These are phyloP conservation scores for Sclerotinia sclerotiorum DNA, from an alignment of 2,329 filamentous ascomycete genomes.

Conservation along the genomic window DNA sequence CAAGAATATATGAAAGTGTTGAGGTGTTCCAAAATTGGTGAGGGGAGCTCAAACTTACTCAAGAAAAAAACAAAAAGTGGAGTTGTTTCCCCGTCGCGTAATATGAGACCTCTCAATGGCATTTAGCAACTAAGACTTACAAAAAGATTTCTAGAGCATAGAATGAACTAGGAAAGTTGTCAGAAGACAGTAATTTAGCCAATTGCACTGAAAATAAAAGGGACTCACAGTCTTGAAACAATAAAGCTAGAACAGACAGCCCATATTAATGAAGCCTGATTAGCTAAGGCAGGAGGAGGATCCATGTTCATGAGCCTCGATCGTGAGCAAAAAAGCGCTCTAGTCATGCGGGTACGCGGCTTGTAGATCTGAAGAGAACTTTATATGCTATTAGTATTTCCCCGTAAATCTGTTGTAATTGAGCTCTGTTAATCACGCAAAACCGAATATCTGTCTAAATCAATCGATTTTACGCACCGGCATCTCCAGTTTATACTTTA, in stretches of 20 bases:
- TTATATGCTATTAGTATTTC: not conserved
- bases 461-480: not conserved
- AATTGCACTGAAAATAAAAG: not conserved
- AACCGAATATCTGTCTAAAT: not conserved
- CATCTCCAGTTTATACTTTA: not conserved
- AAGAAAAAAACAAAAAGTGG: not conserved
- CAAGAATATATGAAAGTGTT: not conserved
- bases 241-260: not conserved
- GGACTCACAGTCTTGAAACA: not conserved
- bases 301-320: not conserved
- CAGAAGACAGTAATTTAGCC: not conserved
- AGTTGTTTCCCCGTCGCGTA: not conserved
- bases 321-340: not conserved
- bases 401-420: not conserved
- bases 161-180: not conserved
- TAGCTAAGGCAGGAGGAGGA: not conserved
- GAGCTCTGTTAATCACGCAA: not conserved
- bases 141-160: not conserved
- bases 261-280: not conserved
- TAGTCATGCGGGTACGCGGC: not conserved
- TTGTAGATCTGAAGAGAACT: not conserved
- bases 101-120: not conserved
- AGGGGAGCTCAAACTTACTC: not conserved
- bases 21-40: not conserved
- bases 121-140: not conserved